phyloP scores from a whole-genome alignment of 176 grass and related monocot genomes.

The barley (Hordeum vulgare) region MorexV3_pseudomolecules_assembly NC_058518.1:15715057-15715556 shows the following conservation, averaged over 20 bases:
- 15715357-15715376: constrained; percentile 1
- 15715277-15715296: too few relatives aligned
- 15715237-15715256: too few relatives aligned
- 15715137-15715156: too few relatives aligned
- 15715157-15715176: too few relatives aligned
- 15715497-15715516: constrained; percentile 1
- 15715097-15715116: too few relatives aligned
- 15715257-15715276: too few relatives aligned
- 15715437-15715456: background rate
- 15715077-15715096: too few relatives aligned
- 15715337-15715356: background rate
- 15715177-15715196: too few relatives aligned
- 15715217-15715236: too few relatives aligned
- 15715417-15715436: constrained; percentile 26
- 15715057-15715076: too few relatives aligned
- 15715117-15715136: too few relatives aligned
- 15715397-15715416: constrained; percentile 24
- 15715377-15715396: constrained; percentile 10
- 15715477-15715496: background rate
- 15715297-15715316: background rate
- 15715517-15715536: background rate
- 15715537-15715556: background rate
- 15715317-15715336: background rate
- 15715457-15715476: constrained; percentile 18
- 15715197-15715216: too few relatives aligned